Percentiles rank a stretch among this genome's conserved stretches.
phyloP scores from a whole-genome alignment of 805 yeast species.

The Cyberlindnera mississippiensis region DNA sequence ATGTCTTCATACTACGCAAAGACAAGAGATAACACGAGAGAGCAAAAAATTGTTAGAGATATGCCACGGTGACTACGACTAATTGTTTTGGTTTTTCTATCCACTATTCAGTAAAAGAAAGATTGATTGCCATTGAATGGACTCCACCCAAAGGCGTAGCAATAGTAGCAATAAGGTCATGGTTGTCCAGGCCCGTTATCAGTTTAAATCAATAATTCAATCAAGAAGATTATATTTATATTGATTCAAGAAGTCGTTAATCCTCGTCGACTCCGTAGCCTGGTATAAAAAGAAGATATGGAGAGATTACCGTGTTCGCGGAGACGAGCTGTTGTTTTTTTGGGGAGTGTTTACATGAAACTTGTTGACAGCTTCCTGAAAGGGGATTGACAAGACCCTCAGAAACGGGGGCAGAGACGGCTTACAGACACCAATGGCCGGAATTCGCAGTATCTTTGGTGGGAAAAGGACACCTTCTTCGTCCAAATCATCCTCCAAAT shows the following conservation, averaged over 20 bases:
- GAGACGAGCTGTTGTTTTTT: too few relatives aligned
- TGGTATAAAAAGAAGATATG: too few relatives aligned
- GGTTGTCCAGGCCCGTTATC: too few relatives aligned
- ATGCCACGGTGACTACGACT: background rate
- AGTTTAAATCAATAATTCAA: too few relatives aligned
- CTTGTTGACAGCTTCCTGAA: background rate
- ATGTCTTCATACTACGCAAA: background rate
- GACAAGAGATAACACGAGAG: background rate
- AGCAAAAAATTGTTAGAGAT: background rate
- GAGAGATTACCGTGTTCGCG: too few relatives aligned
- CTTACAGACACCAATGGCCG: background rate
- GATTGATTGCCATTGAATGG: too few relatives aligned
- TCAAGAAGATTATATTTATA: too few relatives aligned
- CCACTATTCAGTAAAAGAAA: background rate
- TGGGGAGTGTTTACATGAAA: too few relatives aligned
- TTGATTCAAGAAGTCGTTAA: too few relatives aligned
- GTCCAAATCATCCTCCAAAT: background rate
- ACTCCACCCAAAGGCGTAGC: too few relatives aligned
- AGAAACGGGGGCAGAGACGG: background rate
- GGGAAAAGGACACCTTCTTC: slow-evolving; percentile 2
- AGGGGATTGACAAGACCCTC: background rate
- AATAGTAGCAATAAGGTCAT: too few relatives aligned
- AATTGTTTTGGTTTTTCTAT: background rate
- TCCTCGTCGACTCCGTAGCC: too few relatives aligned
- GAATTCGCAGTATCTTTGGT: slow-evolving; percentile 7